A percentile compares a stretch with the other conserved stretches of the same genome.
Conservation (phyloP, 1,284 basidiomycete genomes). For the Earliella scabrosa region DNA sequence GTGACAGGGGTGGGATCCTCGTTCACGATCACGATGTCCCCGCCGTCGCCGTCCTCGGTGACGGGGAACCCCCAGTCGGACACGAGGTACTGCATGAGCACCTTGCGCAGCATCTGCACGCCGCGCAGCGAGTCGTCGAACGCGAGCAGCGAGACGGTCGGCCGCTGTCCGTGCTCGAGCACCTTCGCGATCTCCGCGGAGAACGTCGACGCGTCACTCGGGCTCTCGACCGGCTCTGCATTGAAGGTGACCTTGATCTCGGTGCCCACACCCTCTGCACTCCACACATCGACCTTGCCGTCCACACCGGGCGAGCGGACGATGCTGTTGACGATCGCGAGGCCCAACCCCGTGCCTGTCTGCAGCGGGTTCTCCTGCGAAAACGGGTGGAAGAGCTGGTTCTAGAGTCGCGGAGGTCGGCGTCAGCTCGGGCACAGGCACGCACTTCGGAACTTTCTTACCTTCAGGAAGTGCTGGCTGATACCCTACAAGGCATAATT, state of each 20-base stretch:
- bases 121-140: slow-evolving; percentile 76
- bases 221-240: slow-evolving; percentile 64
- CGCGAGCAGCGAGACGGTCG: slow-evolving; percentile 72
- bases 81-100: slow-evolving; percentile 69
- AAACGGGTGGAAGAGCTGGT: slow-evolving; percentile 97
- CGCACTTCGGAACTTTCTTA: slow-evolving; percentile 28
- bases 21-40: slow-evolving; percentile 85
- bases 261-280: slow-evolving; percentile 89
- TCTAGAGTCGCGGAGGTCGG: slow-evolving; percentile 47
- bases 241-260: slow-evolving; percentile 90
- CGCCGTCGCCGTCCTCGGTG: slow-evolving; percentile 47
- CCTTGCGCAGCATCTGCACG: slow-evolving; percentile 65
- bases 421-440: not conserved
- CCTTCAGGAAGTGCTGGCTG: slow-evolving; percentile 86
- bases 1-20: slow-evolving; percentile 71
- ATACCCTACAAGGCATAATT: slow-evolving; percentile 62
- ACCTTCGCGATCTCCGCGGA: slow-evolving; percentile 50
- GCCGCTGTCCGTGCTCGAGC: slow-evolving; percentile 48
- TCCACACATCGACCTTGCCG: slow-evolving; percentile 89
- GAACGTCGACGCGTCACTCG: slow-evolving; percentile 40
- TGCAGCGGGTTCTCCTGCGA: slow-evolving; percentile 93
- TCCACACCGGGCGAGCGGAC: slow-evolving; percentile 85
- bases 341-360: slow-evolving; percentile 93
- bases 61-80: slow-evolving; percentile 82
- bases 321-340: slow-evolving; percentile 96